Base-by-base conservation (phyloP, 352 stramenopile species). In the Phytopythium ostracodes region DNA sequence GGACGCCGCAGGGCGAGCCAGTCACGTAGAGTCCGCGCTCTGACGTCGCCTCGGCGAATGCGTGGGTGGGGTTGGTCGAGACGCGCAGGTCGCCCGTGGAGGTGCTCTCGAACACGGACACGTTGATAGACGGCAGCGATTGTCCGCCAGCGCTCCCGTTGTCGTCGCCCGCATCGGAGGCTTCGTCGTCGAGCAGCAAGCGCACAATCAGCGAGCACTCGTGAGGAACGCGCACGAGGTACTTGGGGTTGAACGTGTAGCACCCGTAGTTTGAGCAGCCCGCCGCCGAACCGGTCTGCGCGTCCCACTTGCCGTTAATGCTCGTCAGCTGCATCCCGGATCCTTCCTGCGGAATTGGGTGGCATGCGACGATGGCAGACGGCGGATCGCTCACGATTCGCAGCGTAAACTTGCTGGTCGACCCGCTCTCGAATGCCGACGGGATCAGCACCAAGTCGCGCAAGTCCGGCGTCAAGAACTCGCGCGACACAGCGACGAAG, bases 241-340 rank as follows among this genome's bases (percentile, higher is more conserved):
- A 92, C 62, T 82, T 86, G 25, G 86, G 84, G 63, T 94, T 93
- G 65, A 90, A 89, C 8, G 78, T 91, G 62, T 93, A 94, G 63
- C 83, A 87, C 18, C 84, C 84, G 61, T 88, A 92, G 63, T 87
- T 91, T 9, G 75, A 87, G 59, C 86, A 93, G 2, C 86, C 84
- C 2, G 71, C 81, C 2, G 84, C 83, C 9, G 80, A 89, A n/a
- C 84, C 81, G 29, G 60, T 74, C 40, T 75, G 61, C 0, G 73
- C 52, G 25, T 89, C 76, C 84, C 84, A 92, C 18, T 67, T 72
- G 46, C 77, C 79, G 36, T 33, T 24, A 8, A 91, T 44, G 22
- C 59, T 62, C 25, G 62, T 79, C 15, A 73, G 56, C 29, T 83
- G 52, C 77, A 91, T 79, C 8, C 77, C 80, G 46, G 73, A 64